These are phyloP conservation scores for Paramyrothecium sp. DNA, from an alignment of 2,329 filamentous ascomycete genomes.

Conservation along the genomic window DNA sequence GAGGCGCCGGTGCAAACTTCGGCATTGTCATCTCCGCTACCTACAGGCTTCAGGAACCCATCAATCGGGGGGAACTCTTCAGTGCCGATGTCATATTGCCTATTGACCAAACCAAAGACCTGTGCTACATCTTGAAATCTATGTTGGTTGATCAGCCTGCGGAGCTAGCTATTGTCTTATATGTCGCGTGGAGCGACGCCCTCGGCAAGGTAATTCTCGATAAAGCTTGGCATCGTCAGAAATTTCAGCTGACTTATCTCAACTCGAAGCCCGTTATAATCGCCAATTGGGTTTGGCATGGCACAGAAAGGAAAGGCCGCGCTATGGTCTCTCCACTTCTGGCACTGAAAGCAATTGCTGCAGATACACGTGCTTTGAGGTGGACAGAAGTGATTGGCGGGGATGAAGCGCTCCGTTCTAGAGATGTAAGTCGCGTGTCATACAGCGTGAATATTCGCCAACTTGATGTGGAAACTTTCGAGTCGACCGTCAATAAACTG, in stretches of 20 bases:
- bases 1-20: constrained; percentile 45
- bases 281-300: too few species aligned
- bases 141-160: not conserved
- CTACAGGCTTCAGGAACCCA: not conserved
- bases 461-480: not conserved
- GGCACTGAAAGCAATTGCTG: too few species aligned
- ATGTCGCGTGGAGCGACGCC: not conserved
- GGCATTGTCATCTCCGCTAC: constrained; percentile 29
- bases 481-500: not conserved
- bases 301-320: too few species aligned
- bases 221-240: too few species aligned
- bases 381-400: too few species aligned
- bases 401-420: too few species aligned
- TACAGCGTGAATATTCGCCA: not conserved
- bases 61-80: not conserved
- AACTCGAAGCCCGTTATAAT: too few species aligned
- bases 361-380: too few species aligned
- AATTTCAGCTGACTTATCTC: too few species aligned
- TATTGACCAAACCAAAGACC: not conserved
- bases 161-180: not conserved
- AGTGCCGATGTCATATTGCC: not conserved
- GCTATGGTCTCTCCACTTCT: too few species aligned
- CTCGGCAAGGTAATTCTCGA: not conserved
- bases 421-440: too few species aligned
- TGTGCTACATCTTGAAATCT: not conserved